phyloP scores from a whole-genome alignment of 1,139 yeast genomes.

The Meyerozyma athensensis region DNA sequence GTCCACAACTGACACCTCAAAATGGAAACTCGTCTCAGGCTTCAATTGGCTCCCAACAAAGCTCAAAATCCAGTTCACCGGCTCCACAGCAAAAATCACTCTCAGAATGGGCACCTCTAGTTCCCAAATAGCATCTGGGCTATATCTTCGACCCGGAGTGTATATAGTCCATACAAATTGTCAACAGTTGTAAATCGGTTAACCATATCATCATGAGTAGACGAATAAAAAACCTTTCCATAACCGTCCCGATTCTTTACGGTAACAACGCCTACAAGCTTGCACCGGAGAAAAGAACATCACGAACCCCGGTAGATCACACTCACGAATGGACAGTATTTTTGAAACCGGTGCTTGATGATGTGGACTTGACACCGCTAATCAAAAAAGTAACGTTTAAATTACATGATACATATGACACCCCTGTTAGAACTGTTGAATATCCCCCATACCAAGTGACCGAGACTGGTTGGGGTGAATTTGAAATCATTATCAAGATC shows the following conservation, averaged over 20 bases:
- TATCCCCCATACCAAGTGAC: constrained; percentile 91
- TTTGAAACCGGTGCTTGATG: constrained; percentile 76
- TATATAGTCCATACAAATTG: background rate
- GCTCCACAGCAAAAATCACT: constrained; percentile 24
- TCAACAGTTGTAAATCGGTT: too few species aligned
- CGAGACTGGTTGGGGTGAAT: constrained; percentile 99
- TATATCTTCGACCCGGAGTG: background rate
- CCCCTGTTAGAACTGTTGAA: constrained; percentile 78
- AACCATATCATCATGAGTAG: constrained; percentile 16
- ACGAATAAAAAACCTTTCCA: constrained; percentile 62
- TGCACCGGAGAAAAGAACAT: constrained; percentile 55
- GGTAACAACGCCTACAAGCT: constrained; percentile 84
- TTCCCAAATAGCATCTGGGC: constrained; percentile 36
- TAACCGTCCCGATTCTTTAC: constrained; percentile 79
- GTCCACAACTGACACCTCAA: constrained; percentile 14
- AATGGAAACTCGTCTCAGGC: constrained; percentile 2
- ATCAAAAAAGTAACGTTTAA: constrained; percentile 91
- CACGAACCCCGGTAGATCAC: constrained; percentile 79
- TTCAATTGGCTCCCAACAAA: background rate
- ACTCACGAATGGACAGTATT: constrained; percentile 97
- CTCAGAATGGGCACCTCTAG: constrained; percentile 56
- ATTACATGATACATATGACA: constrained; percentile 88
- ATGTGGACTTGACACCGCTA: constrained; percentile 71
- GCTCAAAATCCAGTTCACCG: constrained; percentile 8
- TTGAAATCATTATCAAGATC: constrained; percentile 83